Evolutionary conservation across 805 yeast genomes (phyloP), one percentile per base, ranked within the genome.

Genomic region (Hanseniaspora mollemarum): DNA sequence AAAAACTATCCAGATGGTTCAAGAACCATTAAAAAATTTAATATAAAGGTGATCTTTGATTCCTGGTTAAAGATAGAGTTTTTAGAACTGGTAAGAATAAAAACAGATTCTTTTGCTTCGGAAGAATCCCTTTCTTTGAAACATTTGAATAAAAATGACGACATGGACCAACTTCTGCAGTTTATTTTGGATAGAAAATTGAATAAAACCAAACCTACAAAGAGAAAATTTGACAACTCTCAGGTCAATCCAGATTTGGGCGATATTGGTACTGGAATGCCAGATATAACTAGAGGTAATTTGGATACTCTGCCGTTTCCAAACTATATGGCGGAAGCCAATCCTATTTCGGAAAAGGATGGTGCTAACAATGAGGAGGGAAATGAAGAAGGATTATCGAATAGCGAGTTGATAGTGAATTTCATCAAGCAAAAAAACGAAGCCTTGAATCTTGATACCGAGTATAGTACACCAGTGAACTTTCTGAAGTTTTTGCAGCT

Each of bases 401-500:
- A 48, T 26, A 3, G 21, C 6, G 51, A 48, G 19, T 25, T 48
- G 18, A 4, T 48, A 12, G 19, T 19, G 2, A n/a, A 39, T 6
- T 48, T 48, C 26, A 8, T 48, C 22, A 39, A 26, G 13, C 12
- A 26, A 8, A 39, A 33, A 26, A 26, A 25, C 2, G 41, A 25
- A 13, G 32, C 39, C 16, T 48, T 48, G 28, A 40, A 40, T 21
- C 21, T 40, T 8, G 36, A 48, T 19, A 16, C 22, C 1, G 51
- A 48, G 19, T 48, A 33, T 55, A 94, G 94, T 0, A 63, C 83
- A 4, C 79, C 77, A 50, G 79, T 75, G 46, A 73, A 73, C 36
- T 78, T 84, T 6, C 74, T 84, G 77, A 68, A 90, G 53, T 71
- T 80, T 21, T 65, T 86, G 66, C 90, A 84, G 62, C 76, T 83